Conservation (phyloP, 164 flowering plant species). For the Liquidambar formosana region DNA sequence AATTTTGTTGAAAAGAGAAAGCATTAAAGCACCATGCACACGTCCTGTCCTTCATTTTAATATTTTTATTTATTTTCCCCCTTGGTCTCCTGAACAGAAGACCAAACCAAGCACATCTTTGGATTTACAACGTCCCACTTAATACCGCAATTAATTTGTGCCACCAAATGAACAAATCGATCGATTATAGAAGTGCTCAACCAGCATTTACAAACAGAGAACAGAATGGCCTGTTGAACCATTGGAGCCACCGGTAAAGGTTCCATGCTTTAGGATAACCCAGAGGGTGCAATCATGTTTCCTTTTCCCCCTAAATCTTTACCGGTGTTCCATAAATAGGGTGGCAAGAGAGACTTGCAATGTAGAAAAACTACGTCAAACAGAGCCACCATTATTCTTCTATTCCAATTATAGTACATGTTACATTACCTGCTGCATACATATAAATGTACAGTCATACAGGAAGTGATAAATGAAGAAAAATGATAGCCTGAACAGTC, state of each 20-base stretch:
- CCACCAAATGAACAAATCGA: not conserved
- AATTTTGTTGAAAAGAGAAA: too few species aligned
- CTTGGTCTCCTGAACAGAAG: too few species aligned
- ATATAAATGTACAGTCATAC: not conserved
- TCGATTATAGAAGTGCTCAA: too few species aligned
- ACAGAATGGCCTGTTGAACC: too few species aligned
- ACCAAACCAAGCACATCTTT: too few species aligned
- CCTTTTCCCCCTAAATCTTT: not conserved
- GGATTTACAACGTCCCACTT: too few species aligned
- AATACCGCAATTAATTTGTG: too few species aligned
- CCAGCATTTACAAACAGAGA: too few species aligned
- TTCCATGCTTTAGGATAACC: not conserved
- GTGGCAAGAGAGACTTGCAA: not conserved
- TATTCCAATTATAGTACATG: not conserved
- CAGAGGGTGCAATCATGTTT: too few species aligned
- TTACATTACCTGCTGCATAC: not conserved
- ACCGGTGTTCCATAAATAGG: not conserved
- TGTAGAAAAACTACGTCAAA: not conserved
- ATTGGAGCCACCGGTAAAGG: not conserved
- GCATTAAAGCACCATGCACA: too few species aligned
- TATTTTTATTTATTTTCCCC: too few species aligned
- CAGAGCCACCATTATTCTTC: conserved; percentile 2
- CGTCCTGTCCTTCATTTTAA: too few species aligned
- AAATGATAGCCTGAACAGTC: not conserved
- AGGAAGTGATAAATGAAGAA: not conserved